These are phyloP conservation scores for Naganishia antarctica DNA, from an alignment of 768 basidiomycete genomes.

Conservation along the genomic window DNA sequence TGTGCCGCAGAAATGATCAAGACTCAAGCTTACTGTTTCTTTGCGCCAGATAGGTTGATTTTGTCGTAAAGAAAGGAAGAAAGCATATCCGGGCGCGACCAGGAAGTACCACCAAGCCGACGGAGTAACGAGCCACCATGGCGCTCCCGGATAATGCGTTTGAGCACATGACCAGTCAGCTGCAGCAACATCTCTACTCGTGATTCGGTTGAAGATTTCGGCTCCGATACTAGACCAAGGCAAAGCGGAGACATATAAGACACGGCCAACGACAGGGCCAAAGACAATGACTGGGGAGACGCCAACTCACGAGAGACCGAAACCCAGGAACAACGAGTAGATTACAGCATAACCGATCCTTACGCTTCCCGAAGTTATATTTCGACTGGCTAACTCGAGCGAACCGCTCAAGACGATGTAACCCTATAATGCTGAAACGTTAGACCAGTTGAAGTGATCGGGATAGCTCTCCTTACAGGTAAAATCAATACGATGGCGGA, in stretches of 20 bases:
- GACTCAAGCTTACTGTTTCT: conserved; percentile 37
- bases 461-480: conserved; percentile 1
- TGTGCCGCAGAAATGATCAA: neutral
- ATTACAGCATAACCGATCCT: conserved; percentile 69
- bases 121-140: conserved; percentile 72
- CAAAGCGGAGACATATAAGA: too few relatives aligned
- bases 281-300: neutral
- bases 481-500: conserved; percentile 26
- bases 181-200: conserved; percentile 53
- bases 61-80: conserved; percentile 48
- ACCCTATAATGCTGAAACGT: conserved; percentile 28
- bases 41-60: conserved; percentile 50
- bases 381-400: conserved; percentile 72
- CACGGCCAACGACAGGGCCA: too few relatives aligned
- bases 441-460: neutral
- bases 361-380: conserved; percentile 78
- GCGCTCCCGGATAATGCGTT: conserved; percentile 58
- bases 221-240: conserved; percentile 58
- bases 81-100: conserved; percentile 49
- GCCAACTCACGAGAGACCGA: conserved; percentile 60
- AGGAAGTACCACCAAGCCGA: conserved; percentile 62
- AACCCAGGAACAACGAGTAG: conserved; percentile 59
- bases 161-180: conserved; percentile 60
- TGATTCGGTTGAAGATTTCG: conserved; percentile 61
- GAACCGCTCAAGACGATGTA: conserved; percentile 56